Percentiles rank a stretch among this genome's conserved stretches.
Evolutionary conservation across 352 stramenopile species (phyloP).

Genomic region (Phytophthora cajani): DNA sequence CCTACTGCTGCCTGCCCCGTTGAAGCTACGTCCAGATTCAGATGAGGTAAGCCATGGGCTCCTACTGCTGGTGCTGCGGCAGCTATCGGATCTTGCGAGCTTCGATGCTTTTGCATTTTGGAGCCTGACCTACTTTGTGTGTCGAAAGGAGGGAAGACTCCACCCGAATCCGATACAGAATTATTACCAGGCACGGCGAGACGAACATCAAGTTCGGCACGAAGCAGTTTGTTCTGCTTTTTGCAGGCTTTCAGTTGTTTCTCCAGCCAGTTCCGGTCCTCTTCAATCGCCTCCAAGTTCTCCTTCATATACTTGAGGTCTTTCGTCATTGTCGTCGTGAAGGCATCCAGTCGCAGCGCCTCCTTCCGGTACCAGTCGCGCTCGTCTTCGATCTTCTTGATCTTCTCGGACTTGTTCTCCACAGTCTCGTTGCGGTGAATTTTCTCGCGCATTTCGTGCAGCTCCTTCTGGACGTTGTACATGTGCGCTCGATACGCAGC

Average conservation of each 20-base stretch:
- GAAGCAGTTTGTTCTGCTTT: constrained; percentile 94
- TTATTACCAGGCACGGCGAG: constrained; percentile 39
- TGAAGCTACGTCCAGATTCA: constrained; percentile 41
- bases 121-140: constrained; percentile 22
- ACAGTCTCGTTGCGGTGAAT: constrained; percentile 90
- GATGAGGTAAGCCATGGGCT: constrained; percentile 36
- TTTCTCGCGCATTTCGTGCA: constrained; percentile 91
- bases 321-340: constrained; percentile 92
- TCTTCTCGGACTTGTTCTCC: constrained; percentile 90
- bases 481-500: constrained; percentile 94
- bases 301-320: constrained; percentile 94
- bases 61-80: constrained; percentile 6
- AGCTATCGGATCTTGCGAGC: constrained; percentile 18
- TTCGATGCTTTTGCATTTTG: constrained; percentile 24
- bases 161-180: constrained; percentile 29
- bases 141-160: constrained; percentile 52
- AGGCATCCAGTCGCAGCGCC: constrained; percentile 89
- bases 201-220: constrained; percentile 79
- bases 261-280: constrained; percentile 92
- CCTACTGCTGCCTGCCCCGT: constrained; percentile 16
- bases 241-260: constrained; percentile 95
- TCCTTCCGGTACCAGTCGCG: constrained; percentile 95
- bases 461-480: constrained; percentile 95
- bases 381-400: constrained; percentile 94
- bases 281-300: constrained; percentile 90